phyloP scores from a whole-genome alignment of 2,329 filamentous ascomycete genomes.

The Exophiala spinifera region DNA sequence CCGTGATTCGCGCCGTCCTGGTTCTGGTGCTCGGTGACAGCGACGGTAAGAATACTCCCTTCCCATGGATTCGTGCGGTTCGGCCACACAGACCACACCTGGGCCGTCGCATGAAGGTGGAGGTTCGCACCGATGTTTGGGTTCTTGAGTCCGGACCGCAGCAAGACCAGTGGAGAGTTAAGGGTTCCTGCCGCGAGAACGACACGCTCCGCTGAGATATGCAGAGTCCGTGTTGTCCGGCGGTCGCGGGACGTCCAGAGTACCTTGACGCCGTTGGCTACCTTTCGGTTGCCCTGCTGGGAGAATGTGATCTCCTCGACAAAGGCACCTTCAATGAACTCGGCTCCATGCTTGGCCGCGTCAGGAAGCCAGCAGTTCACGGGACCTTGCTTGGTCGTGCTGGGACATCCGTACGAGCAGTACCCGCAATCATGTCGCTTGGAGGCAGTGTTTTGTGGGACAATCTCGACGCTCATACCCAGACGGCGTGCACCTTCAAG shows the following conservation, averaged over 20 bases:
- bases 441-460: conserved; percentile 77
- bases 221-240: conserved; percentile 58
- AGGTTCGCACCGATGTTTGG: conserved; percentile 78
- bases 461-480: conserved; percentile 65
- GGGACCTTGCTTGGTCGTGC: conserved; percentile 74
- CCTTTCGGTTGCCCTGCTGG: conserved; percentile 38
- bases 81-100: conserved; percentile 23
- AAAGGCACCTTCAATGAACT: conserved; percentile 79
- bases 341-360: conserved; percentile 71
- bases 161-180: conserved; percentile 71
- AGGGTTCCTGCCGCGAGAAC: conserved; percentile 75
- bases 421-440: conserved; percentile 71
- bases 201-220: conserved; percentile 75
- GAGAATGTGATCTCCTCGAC: conserved; percentile 67
- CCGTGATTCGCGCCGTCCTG: conserved; percentile 78
- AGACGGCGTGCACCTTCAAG: conserved; percentile 71
- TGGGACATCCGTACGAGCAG: conserved; percentile 59
- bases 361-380: conserved; percentile 74
- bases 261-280: conserved; percentile 69
- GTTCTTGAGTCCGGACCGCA: conserved; percentile 77
- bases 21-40: conserved; percentile 75
- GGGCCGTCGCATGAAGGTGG: conserved; percentile 68
- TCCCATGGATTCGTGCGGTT: conserved; percentile 41
- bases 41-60: conserved; percentile 71
- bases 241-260: conserved; percentile 70